A percentile compares a stretch with the other conserved stretches of the same genome.
These are phyloP conservation scores for Forsythia viridissima DNA, from an alignment of 257 asterid genomes.

Conservation along the genomic window DNA sequence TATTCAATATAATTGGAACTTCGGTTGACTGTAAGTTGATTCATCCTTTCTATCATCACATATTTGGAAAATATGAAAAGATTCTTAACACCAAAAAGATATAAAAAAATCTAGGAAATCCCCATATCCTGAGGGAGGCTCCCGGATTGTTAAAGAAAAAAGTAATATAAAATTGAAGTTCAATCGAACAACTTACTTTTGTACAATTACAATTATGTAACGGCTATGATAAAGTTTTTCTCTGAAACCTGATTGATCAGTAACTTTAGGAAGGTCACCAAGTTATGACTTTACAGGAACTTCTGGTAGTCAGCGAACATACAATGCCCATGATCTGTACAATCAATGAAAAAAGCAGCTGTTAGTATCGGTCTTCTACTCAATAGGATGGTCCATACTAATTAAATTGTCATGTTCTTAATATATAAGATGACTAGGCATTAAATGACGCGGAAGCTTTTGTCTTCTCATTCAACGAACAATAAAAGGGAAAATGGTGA, in stretches of 20 bases:
- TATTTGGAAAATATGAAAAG: not conserved
- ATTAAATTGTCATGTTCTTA: not conserved
- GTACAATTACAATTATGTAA: not conserved
- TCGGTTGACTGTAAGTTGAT: too few species aligned
- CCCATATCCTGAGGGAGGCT: not conserved
- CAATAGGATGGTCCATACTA: not conserved
- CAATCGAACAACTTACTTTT: not conserved
- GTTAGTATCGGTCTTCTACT: not conserved
- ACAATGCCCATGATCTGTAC: not conserved
- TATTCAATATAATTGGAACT: not conserved
- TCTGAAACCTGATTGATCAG: not conserved
- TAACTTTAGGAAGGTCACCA: not conserved
- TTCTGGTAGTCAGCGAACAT: not conserved
- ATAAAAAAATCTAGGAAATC: not conserved
- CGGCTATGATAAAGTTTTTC: not conserved
- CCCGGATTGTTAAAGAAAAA: not conserved
- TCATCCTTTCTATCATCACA: not conserved
- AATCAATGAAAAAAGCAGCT: not conserved
- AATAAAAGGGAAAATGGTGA: not conserved
- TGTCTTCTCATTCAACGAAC: too few species aligned
- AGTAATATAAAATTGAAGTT: not conserved
- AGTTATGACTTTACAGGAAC: not conserved
- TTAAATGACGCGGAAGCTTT: not conserved
- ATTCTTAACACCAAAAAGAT: not conserved
- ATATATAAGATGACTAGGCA: not conserved